phyloP scores from a whole-genome alignment of 257 asterid genomes.

The Gynochthodes officinalis region DNA sequence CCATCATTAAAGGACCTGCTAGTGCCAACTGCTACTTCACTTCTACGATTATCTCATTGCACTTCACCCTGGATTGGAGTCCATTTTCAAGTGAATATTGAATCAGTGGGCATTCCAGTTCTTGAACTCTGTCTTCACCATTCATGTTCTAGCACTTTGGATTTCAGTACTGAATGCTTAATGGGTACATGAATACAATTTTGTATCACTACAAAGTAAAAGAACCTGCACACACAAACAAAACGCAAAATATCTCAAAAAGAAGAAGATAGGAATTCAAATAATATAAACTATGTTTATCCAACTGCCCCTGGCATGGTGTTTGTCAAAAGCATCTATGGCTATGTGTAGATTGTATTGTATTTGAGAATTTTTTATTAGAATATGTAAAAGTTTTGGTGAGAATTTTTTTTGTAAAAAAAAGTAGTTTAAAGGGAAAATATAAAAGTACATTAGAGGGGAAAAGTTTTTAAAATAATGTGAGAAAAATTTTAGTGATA shows the following conservation, averaged over 20 bases:
- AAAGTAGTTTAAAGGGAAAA: too few relatives aligned
- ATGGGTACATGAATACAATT: neutral
- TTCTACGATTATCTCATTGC: slow-evolving; percentile 37
- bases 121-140: neutral
- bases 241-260: neutral
- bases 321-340: neutral
- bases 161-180: neutral
- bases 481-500: too few relatives aligned
- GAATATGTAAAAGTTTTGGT: too few relatives aligned
- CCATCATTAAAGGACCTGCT: slow-evolving; percentile 57
- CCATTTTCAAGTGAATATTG: slow-evolving; percentile 13
- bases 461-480: too few relatives aligned
- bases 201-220: neutral
- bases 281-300: neutral
- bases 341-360: too few relatives aligned
- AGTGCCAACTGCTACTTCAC: slow-evolving; percentile 37
- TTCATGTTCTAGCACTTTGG: slow-evolving; percentile 5
- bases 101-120: slow-evolving; percentile 15
- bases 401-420: too few relatives aligned
- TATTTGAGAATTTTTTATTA: too few relatives aligned
- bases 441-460: too few relatives aligned
- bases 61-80: slow-evolving; percentile 16
- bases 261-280: neutral
- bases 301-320: neutral
- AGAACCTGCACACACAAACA: neutral